Evolutionary conservation across 805 yeast genomes (phyloP).

Genomic region (Sugiyamaella smithiae): DNA sequence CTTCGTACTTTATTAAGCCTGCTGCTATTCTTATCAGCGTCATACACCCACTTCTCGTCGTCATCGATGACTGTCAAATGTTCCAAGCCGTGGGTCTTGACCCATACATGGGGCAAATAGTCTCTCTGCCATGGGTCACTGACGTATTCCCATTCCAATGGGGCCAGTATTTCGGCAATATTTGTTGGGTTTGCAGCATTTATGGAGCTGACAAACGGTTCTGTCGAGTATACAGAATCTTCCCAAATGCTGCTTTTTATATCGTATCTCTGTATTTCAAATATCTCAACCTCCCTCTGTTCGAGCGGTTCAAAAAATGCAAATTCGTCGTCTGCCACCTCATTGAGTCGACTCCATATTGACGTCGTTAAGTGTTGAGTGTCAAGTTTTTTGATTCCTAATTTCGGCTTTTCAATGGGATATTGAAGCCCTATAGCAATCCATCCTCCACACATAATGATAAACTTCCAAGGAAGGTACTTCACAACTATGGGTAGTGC

Average conservation of each 20-base stretch:
- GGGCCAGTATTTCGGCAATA: slow-evolving; percentile 21
- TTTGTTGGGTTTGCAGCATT: slow-evolving; percentile 10
- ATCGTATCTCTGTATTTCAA: slow-evolving; percentile 24
- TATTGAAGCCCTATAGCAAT: slow-evolving; percentile 23
- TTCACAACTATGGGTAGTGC: slow-evolving; percentile 30
- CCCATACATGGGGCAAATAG: slow-evolving; percentile 61
- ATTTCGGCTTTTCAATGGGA: slow-evolving; percentile 7
- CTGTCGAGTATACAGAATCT: slow-evolving; percentile 11
- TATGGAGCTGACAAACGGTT: slow-evolving; percentile 14
- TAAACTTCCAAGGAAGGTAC: slow-evolving; percentile 39
- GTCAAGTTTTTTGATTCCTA: slow-evolving; percentile 4
- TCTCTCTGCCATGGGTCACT: slow-evolving; percentile 59
- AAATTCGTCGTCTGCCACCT: slow-evolving; percentile 39
- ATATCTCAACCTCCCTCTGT: slow-evolving; percentile 57
- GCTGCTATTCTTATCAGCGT: slow-evolving; percentile 36
- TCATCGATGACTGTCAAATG: slow-evolving; percentile 61
- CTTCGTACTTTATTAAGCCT: slow-evolving; percentile 20
- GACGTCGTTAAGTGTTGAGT: not conserved
- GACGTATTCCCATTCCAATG: slow-evolving; percentile 23
- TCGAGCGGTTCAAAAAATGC: slow-evolving; percentile 43
- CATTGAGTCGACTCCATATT: not conserved
- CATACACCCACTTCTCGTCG: slow-evolving; percentile 87
- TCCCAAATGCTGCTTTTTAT: slow-evolving; percentile 29
- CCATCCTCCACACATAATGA: slow-evolving; percentile 51
- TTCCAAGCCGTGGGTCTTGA: slow-evolving; percentile 39